Evolutionary conservation across 2,329 filamentous ascomycete genomes (phyloP).

Genomic region (Colletotrichum magnum): DNA sequence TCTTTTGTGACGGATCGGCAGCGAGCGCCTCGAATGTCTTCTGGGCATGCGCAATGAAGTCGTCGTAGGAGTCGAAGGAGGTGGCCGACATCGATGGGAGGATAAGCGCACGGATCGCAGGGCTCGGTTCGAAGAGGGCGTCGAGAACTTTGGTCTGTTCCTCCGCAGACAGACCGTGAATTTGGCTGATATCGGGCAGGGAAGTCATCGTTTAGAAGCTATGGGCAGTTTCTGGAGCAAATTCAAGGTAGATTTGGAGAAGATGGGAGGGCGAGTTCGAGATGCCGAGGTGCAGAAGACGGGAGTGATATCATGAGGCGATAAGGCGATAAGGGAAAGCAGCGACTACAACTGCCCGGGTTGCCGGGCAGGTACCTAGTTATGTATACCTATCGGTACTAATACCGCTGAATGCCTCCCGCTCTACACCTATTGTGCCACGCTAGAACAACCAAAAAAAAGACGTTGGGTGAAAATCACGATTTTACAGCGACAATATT

Average conservation of each 20-base stretch:
- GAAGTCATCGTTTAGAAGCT: slow-evolving; percentile 37
- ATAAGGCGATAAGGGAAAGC: slow-evolving; percentile 22
- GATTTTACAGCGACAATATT: no score
- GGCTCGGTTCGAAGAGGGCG: slow-evolving; percentile 86
- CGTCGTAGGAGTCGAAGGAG: slow-evolving; percentile 76
- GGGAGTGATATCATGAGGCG: slow-evolving; percentile 23
- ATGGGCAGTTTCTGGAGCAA: not conserved
- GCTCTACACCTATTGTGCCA: no score
- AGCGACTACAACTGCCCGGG: not conserved
- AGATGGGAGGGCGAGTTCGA: not conserved
- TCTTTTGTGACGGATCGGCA: slow-evolving; percentile 60
- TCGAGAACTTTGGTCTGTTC: slow-evolving; percentile 75
- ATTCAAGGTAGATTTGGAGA: not conserved
- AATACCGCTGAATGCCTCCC: no score
- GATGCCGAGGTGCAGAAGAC: not conserved
- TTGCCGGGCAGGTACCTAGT: no score
- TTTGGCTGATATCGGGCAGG: slow-evolving; percentile 71
- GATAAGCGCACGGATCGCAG: slow-evolving; percentile 79
- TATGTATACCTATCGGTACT: no score
- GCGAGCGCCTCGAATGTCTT: slow-evolving; percentile 73
- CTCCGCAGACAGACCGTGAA: slow-evolving; percentile 69
- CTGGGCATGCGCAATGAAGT: slow-evolving; percentile 78
- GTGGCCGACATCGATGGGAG: slow-evolving; percentile 72
- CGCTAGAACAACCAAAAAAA: no score
- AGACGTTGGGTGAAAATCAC: no score